A percentile compares a stretch with the other conserved stretches of the same genome.
These are phyloP conservation scores for Annulohypoxylon bovei DNA, from an alignment of 495 filamentous ascomycete genomes.

Conservation along the genomic window DNA sequence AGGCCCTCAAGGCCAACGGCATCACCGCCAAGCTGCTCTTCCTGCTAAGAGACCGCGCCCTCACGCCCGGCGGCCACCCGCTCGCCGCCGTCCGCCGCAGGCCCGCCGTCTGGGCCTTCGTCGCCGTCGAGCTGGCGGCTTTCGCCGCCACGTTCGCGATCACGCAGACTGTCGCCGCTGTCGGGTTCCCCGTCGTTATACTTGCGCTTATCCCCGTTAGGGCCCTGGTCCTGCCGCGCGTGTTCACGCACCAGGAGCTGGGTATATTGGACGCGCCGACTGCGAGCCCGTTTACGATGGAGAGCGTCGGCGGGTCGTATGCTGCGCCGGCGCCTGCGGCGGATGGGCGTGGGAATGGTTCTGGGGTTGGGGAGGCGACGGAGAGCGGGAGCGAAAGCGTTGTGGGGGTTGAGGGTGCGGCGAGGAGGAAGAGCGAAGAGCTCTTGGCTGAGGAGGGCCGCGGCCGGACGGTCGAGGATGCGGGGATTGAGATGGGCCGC, in stretches of 20 bases:
- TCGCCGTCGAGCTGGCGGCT: constrained; percentile 77
- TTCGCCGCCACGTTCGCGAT: constrained; percentile 94
- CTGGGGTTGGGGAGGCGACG: neutral
- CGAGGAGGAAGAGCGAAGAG: constrained; percentile 15
- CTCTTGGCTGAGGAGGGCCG: constrained; percentile 51
- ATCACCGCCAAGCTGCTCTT: constrained; percentile 85
- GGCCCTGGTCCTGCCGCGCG: constrained; percentile 74
- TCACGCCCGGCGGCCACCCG: constrained; percentile 73
- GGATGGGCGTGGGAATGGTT: neutral
- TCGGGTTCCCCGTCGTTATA: constrained; percentile 93
- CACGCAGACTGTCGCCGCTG: constrained; percentile 92
- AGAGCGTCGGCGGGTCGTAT: constrained; percentile 79
- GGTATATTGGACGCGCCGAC: constrained; percentile 78
- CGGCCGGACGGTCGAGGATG: constrained; percentile 5
- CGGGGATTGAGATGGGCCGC: constrained; percentile 36
- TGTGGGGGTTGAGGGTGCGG: constrained; percentile 35
- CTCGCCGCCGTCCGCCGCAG: constrained; percentile 70
- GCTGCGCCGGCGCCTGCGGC: constrained; percentile 37
- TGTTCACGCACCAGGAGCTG: constrained; percentile 76
- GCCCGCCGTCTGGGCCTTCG: constrained; percentile 77
- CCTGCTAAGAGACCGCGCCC: constrained; percentile 70
- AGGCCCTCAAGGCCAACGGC: constrained; percentile 82
- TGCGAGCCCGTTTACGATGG: constrained; percentile 85
- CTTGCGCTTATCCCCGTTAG: constrained; percentile 80
- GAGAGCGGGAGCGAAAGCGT: constrained; percentile 35